phyloP scores from a whole-genome alignment of 768 basidiomycete genomes.

The Rhodotorula paludigena region DNA sequence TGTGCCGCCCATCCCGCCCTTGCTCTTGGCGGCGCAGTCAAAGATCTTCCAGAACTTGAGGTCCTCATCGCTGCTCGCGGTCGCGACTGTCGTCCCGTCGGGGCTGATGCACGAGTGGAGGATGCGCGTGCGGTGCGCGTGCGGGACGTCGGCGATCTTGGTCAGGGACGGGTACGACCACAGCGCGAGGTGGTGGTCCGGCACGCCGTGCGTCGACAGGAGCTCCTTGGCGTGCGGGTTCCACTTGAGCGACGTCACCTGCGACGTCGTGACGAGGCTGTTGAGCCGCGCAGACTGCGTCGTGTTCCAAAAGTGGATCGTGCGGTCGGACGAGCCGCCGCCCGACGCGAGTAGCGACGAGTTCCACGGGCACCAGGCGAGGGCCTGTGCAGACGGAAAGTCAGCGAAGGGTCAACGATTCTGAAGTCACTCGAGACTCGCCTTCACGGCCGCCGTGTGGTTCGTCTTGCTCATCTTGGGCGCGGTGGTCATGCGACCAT shows the following conservation, averaged over 20 bases:
- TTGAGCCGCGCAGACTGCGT: slow-evolving; percentile 88
- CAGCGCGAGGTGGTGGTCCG: slow-evolving; percentile 52
- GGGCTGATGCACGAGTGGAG: slow-evolving; percentile 79
- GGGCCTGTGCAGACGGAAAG: slow-evolving; percentile 55
- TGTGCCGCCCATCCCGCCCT: neutral
- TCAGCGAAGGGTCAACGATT: neutral
- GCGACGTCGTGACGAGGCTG: slow-evolving; percentile 76
- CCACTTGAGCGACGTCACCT: slow-evolving; percentile 87
- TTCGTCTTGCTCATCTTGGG: slow-evolving; percentile 86
- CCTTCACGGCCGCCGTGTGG: slow-evolving; percentile 73
- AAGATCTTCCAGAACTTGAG: slow-evolving; percentile 58
- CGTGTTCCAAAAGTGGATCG: slow-evolving; percentile 83
- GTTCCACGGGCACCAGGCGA: slow-evolving; percentile 98
- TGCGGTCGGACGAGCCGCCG: slow-evolving; percentile 89
- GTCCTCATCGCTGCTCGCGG: slow-evolving; percentile 90
- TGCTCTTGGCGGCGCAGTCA: slow-evolving; percentile 30
- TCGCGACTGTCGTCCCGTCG: slow-evolving; percentile 83
- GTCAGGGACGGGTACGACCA: slow-evolving; percentile 72
- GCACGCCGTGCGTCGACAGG: slow-evolving; percentile 88
- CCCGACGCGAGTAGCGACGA: slow-evolving; percentile 83
- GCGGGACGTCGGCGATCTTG: slow-evolving; percentile 75
- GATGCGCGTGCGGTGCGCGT: slow-evolving; percentile 88
- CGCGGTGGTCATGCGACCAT: slow-evolving; percentile 60
- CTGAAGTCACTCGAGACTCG: slow-evolving; percentile 28
- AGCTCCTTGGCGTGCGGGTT: slow-evolving; percentile 82